phyloP scores from a whole-genome alignment of 2,329 filamentous ascomycete species.

The Lasiodiplodia sp. region DNA sequence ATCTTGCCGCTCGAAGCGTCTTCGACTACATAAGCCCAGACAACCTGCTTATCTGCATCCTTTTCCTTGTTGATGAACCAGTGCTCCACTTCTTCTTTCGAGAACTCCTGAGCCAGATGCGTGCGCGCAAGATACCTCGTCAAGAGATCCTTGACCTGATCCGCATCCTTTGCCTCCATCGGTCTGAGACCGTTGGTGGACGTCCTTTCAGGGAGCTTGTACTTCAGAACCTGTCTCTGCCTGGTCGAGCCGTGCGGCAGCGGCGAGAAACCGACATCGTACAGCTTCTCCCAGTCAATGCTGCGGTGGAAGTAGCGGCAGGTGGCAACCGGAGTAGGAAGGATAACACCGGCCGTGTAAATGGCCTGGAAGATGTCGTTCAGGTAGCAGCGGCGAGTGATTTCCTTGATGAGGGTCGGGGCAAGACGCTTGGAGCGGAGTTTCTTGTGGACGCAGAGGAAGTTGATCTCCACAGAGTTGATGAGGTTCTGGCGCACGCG shows the following conservation, averaged over 20 bases:
- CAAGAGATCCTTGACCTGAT: slow-evolving; percentile 76
- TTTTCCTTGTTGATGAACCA: slow-evolving; percentile 81
- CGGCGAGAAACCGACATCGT: slow-evolving; percentile 92
- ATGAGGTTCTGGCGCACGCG: slow-evolving; percentile 79
- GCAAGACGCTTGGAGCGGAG: slow-evolving; percentile 90
- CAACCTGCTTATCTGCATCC: slow-evolving; percentile 70
- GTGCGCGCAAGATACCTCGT: slow-evolving; percentile 80
- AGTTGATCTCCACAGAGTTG: slow-evolving; percentile 92
- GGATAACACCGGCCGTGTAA: slow-evolving; percentile 89
- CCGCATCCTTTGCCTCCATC: slow-evolving; percentile 81
- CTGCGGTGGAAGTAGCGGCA: slow-evolving; percentile 95
- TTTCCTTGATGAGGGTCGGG: slow-evolving; percentile 95
- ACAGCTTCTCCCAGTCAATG: slow-evolving; percentile 94
- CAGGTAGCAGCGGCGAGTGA: slow-evolving; percentile 89
- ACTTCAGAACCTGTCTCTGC: slow-evolving; percentile 83
- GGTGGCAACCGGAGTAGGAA: slow-evolving; percentile 90
- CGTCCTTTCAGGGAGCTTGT: slow-evolving; percentile 78
- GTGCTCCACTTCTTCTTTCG: slow-evolving; percentile 81
- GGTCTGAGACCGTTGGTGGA: slow-evolving; percentile 76
- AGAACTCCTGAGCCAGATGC: slow-evolving; percentile 84
- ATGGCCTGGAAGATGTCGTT: slow-evolving; percentile 91
- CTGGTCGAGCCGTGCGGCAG: slow-evolving; percentile 85
- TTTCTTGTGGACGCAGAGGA: slow-evolving; percentile 98
- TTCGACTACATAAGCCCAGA: slow-evolving; percentile 92
- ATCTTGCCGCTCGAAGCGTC: slow-evolving; percentile 75